Evolutionary conservation across 1,284 basidiomycete genomes (phyloP).

Genomic region (Gymnopus androsaceus): DNA sequence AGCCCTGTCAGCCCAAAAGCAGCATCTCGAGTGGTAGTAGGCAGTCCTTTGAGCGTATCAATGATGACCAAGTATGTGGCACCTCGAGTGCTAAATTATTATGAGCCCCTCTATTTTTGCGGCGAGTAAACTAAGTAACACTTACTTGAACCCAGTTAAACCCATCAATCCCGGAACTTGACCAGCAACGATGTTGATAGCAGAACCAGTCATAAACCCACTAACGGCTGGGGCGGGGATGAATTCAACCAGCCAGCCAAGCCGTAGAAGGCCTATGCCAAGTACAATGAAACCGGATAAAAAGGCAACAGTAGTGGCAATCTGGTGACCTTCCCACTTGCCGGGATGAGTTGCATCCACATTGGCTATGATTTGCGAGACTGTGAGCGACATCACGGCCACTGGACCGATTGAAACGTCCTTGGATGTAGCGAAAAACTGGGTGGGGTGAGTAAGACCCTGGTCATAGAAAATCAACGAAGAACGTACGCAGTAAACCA

Average conservation of each 20-base stretch:
- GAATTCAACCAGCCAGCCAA: constrained; percentile 97
- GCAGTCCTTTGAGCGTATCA: constrained; percentile 86
- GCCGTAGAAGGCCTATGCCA: constrained; percentile 85
- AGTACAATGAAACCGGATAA: constrained; percentile 93
- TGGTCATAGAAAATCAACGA: constrained; percentile 9
- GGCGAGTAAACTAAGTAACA: constrained; percentile 13
- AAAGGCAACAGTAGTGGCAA: constrained; percentile 87
- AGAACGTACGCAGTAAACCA: constrained; percentile 72
- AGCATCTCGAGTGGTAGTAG: constrained; percentile 75
- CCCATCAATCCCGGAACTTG: constrained; percentile 89
- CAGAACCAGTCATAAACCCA: constrained; percentile 91
- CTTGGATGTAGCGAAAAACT: constrained; percentile 93
- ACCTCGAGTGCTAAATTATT: constrained; percentile 59
- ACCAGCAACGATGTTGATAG: constrained; percentile 83
- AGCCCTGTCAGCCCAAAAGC: constrained; percentile 88
- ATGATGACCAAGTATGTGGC: constrained; percentile 89
- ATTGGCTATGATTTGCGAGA: constrained; percentile 77
- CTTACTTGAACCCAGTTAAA: constrained; percentile 78
- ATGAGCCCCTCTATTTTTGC: background rate
- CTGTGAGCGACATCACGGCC: constrained; percentile 95
- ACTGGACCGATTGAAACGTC: constrained; percentile 96
- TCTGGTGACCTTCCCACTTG: constrained; percentile 66
- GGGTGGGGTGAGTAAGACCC: constrained; percentile 17
- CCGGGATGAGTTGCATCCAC: constrained; percentile 57
- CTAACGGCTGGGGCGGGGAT: constrained; percentile 91